Percentiles rank a stretch among this genome's conserved stretches.
Conservation (phyloP, 768 basidiomycete genomes). For the Leccinum incarnatum region DNA sequence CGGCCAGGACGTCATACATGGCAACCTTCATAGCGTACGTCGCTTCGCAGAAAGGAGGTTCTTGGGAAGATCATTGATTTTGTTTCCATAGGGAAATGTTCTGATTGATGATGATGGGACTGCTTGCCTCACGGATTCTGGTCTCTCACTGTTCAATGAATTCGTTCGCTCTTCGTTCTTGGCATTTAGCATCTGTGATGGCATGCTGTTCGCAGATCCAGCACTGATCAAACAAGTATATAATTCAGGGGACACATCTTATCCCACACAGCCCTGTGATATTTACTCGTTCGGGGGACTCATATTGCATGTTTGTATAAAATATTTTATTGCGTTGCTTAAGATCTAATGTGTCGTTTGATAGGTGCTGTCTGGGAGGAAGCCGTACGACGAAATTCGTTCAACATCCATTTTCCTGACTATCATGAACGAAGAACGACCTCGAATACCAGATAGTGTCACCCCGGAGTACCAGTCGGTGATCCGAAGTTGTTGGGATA, state of each 20-base stretch:
- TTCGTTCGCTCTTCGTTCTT: conserved; percentile 28
- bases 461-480: background rate
- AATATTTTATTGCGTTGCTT: background rate
- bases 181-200: conserved; percentile 36
- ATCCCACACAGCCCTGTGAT: conserved; percentile 22
- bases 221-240: conserved; percentile 17
- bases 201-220: conserved; percentile 47
- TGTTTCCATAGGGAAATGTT: conserved; percentile 35
- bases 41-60: background rate
- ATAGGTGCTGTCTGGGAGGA: conserved; percentile 22
- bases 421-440: conserved; percentile 10
- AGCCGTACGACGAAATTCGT: conserved; percentile 16
- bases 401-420: background rate
- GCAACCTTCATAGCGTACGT: conserved; percentile 36
- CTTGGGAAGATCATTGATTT: background rate
- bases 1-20: conserved; percentile 29
- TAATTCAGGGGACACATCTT: background rate
- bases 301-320: conserved; percentile 23
- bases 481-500: conserved; percentile 21
- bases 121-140: conserved; percentile 50
- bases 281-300: conserved; percentile 38
- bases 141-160: conserved; percentile 32
- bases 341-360: conserved; percentile 6
- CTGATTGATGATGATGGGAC: conserved; percentile 38
- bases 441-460: conserved; percentile 12